Conservation (phyloP, 164 flowering plant species). For the Buxus sempervirens region DNA sequence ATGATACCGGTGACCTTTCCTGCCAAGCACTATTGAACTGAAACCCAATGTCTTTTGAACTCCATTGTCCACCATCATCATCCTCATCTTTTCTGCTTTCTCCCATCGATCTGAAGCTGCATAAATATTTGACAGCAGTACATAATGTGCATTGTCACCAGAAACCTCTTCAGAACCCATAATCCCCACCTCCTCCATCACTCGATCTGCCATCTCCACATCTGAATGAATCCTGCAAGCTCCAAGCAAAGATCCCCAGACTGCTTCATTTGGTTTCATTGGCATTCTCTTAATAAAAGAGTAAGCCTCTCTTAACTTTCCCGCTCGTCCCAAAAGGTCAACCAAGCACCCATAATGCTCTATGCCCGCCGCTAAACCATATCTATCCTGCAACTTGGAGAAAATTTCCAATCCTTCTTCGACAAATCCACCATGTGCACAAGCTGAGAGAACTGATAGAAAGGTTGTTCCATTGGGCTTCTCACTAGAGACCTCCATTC, state of each 20-base stretch:
- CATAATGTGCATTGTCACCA: conserved; percentile 36
- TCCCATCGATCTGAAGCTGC: conserved; percentile 72
- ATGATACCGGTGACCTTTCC: conserved; percentile 13
- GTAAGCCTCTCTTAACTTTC: conserved; percentile 58
- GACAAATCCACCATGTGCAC: conserved; percentile 69
- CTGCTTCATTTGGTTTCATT: conserved; percentile 51
- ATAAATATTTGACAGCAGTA: conserved; percentile 60
- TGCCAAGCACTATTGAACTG: conserved; percentile 34
- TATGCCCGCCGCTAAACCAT: conserved; percentile 36
- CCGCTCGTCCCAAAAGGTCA: conserved; percentile 69
- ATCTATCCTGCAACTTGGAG: conserved; percentile 46
- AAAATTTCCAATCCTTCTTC: conserved; percentile 55
- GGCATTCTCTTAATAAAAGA: conserved; percentile 57
- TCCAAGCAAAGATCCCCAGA: conserved; percentile 72
- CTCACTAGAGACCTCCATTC: conserved; percentile 46
- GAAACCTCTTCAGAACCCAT: conserved; percentile 7
- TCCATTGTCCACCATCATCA: conserved; percentile 32
- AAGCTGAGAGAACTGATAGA: conserved; percentile 60
- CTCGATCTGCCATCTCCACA: conserved; percentile 34
- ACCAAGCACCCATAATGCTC: conserved; percentile 77
- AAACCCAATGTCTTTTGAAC: conserved; percentile 42
- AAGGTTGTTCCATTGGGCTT: conserved; percentile 58
- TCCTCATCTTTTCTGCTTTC: conserved; percentile 54
- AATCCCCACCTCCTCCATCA: conserved; percentile 31
- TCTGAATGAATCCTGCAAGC: conserved; percentile 58